Evolutionary conservation across 805 yeast species (phyloP).

Genomic region (Cyberlindnera euphorbiiphila): DNA sequence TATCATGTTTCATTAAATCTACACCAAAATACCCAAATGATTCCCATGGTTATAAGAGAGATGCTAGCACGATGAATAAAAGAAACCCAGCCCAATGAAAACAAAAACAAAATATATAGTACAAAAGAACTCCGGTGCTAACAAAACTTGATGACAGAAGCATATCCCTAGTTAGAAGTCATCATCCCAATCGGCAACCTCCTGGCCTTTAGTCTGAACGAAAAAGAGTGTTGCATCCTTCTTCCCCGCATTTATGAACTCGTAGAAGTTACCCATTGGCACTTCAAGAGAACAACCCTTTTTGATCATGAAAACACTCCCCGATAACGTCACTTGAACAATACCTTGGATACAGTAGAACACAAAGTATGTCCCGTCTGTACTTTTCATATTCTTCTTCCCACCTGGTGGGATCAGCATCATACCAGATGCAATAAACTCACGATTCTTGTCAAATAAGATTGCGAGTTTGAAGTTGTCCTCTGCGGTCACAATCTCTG

Average conservation of each 20-base stretch:
- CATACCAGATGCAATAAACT: slow-evolving; percentile 69
- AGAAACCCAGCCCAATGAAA: too few species aligned
- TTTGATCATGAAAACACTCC: slow-evolving; percentile 54
- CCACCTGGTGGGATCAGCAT: slow-evolving; percentile 61
- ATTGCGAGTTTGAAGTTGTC: slow-evolving; percentile 61
- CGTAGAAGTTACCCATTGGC: slow-evolving; percentile 73
- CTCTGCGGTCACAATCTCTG: slow-evolving; percentile 36
- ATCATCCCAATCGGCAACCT: slow-evolving; percentile 23
- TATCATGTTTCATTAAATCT: too few species aligned
- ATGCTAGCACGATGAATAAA: too few species aligned
- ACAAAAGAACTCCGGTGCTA: too few species aligned
- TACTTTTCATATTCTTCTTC: slow-evolving; percentile 53
- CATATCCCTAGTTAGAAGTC: slow-evolving; percentile 8
- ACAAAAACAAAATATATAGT: not conserved
- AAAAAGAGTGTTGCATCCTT: slow-evolving; percentile 63
- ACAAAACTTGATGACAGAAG: too few species aligned
- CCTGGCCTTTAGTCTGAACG: slow-evolving; percentile 52
- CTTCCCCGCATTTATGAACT: slow-evolving; percentile 59
- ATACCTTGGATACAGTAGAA: slow-evolving; percentile 73
- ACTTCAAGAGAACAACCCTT: slow-evolving; percentile 78
- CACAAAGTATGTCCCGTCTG: slow-evolving; percentile 61
- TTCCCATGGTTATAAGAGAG: too few species aligned
- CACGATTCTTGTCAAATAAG: slow-evolving; percentile 58
- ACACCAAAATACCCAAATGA: too few species aligned
- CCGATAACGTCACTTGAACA: slow-evolving; percentile 62